Base-by-base conservation (phyloP, 75 land plant species). In the Picea glauca region DNA sequence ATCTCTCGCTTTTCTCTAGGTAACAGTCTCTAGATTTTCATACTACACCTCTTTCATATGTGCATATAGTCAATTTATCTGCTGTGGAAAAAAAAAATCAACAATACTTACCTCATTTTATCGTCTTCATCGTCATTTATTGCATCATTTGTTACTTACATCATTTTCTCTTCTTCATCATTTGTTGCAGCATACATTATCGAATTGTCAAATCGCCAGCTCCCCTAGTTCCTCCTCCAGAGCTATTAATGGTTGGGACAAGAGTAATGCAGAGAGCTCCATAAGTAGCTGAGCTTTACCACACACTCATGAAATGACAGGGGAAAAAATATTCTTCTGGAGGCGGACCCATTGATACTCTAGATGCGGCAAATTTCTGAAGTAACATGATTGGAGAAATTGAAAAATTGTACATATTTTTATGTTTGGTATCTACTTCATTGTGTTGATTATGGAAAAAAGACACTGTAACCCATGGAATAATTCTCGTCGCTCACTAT, bases 351-450 rank as follows among this genome's bases (percentile, higher is more conserved):
- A 40, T 75, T 11, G 88, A 83, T 50, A 35, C 33, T 46, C 81
- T 70, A 17, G 59, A 67, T 33, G 81, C 62, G 0, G 76, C 83
- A 30, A 83, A 80, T 26, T 77, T 88, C 8, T 82, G 72, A 7
- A 85, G 80, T 68, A 88, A 91, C 77, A 89, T 96, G 92, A 94
- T 96, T 58, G 99, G 99, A 63, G 99, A 96, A 80, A 94, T 94
- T 68, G 95, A 90, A 79, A 94, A 94, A 56, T 2, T 96, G 95
- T 2, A 73, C 88, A n/a, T 86, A 94, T 83, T 84, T 94, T 46
- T 60, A 88, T 59, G 98, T 98, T 13, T 97, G 92, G 83, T 87
- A 91, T 81, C 23, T 46, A 77, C 23, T 31, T 76, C 13, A 56
- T 58, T 20, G 11, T 64, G n/a, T 60, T 30, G 46, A 74, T 43